These are phyloP conservation scores for Termitomyces eurrhizus DNA, from an alignment of 768 basidiomycete species.

Conservation along the genomic window DNA sequence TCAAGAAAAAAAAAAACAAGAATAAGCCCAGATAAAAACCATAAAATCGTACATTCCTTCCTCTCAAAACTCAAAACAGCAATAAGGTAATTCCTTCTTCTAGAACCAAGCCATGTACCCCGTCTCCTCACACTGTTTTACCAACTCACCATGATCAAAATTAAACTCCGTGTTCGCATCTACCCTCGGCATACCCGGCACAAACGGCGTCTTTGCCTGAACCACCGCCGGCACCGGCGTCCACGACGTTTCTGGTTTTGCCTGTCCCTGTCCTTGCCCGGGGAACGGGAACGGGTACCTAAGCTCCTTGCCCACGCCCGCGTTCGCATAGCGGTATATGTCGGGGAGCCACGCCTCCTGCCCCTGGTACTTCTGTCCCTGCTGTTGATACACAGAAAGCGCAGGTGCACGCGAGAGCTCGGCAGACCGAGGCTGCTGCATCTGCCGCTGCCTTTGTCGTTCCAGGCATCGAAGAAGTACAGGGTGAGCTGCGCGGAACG, in stretches of 20 bases:
- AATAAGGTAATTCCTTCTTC: background rate
- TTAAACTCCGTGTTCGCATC: constrained; percentile 53
- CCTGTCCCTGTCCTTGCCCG: constrained; percentile 19
- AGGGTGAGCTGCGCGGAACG: constrained; percentile 33
- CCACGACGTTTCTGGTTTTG: constrained; percentile 2
- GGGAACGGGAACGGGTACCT: constrained; percentile 29
- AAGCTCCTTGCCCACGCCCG: constrained; percentile 39
- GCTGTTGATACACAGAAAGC: constrained; percentile 4
- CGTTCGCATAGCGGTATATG: constrained; percentile 41
- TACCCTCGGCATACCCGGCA: constrained; percentile 45
- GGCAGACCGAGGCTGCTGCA: constrained; percentile 3
- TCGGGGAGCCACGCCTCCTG: constrained; percentile 37
- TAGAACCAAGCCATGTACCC: constrained; percentile 73
- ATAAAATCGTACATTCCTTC: background rate
- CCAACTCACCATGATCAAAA: constrained; percentile 59
- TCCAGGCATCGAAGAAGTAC: constrained; percentile 30
- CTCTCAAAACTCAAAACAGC: background rate
- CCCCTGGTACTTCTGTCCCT: constrained; percentile 11
- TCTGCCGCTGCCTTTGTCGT: constrained; percentile 18
- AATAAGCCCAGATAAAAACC: background rate
- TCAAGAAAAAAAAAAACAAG: background rate
- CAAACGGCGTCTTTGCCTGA: constrained; percentile 34
- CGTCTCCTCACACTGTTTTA: constrained; percentile 51
- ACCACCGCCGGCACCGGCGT: background rate
- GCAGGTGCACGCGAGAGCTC: constrained; percentile 6